phyloP scores from a whole-genome alignment of 2,329 filamentous ascomycete genomes.

The Nemania sp. region DNA sequence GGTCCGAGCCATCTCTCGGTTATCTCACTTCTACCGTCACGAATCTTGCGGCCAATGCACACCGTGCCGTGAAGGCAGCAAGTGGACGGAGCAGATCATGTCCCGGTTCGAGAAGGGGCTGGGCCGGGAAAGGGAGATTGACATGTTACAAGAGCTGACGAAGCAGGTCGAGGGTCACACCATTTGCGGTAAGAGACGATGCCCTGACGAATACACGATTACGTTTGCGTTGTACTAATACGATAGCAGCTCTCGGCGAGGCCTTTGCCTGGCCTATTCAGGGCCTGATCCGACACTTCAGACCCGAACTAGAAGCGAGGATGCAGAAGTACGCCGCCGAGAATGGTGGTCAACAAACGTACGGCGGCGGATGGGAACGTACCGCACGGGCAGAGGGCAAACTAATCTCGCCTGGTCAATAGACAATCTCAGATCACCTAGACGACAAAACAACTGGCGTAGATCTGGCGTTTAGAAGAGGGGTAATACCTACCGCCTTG shows the following conservation, averaged over 20 bases:
- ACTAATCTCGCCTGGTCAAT: slow-evolving; percentile 89
- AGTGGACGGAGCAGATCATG: slow-evolving; percentile 99
- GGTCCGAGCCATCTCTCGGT: slow-evolving; percentile 87
- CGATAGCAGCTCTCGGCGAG: slow-evolving; percentile 76
- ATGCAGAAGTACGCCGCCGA: slow-evolving; percentile 80
- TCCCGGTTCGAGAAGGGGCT: slow-evolving; percentile 90
- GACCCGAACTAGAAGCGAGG: slow-evolving; percentile 89
- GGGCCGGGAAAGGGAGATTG: slow-evolving; percentile 89
- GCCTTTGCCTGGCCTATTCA: slow-evolving; percentile 99
- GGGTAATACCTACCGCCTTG: slow-evolving; percentile 22
- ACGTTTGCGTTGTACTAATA: slow-evolving; percentile 36
- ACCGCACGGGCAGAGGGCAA: slow-evolving; percentile 76
- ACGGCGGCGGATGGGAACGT: slow-evolving; percentile 88
- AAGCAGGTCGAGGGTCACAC: slow-evolving; percentile 99
- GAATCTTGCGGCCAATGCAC: slow-evolving; percentile 99
- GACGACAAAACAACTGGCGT: slow-evolving; percentile 23
- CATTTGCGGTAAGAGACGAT: slow-evolving; percentile 76
- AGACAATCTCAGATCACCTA: slow-evolving; percentile 44
- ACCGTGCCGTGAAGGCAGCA: slow-evolving; percentile 97
- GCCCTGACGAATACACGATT: not conserved
- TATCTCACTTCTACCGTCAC: slow-evolving; percentile 97
- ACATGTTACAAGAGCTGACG: slow-evolving; percentile 98
- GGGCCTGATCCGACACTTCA: slow-evolving; percentile 96
- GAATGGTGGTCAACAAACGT: slow-evolving; percentile 70
- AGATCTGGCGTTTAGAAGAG: slow-evolving; percentile 22